Base-by-base conservation (phyloP, 2,329 filamentous ascomycete species). In the Tolypocladium inflatum region DNA sequence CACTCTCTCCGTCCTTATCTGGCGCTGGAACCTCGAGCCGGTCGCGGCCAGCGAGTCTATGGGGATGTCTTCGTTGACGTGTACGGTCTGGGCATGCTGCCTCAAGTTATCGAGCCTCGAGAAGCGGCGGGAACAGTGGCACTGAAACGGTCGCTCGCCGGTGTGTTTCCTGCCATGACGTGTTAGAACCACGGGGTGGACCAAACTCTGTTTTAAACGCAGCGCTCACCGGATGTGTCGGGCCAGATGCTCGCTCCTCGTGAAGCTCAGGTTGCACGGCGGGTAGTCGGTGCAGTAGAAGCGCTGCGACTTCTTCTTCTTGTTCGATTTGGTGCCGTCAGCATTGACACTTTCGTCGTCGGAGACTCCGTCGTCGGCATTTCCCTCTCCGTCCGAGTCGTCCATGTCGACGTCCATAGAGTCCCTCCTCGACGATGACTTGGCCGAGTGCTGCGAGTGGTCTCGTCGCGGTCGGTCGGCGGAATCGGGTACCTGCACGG, bases 221-320 rank as follows among this genome's bases (percentile, higher is more conserved):
- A 33, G 23, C 15, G 58, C 66, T 41, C 81, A 92, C 87, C 92
- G 85, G 65, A 99, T 97, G 68, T 99, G 94, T 55, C 94, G 84
- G 19, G 93, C 93, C 60, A 99, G 74, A 77, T 99, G 94, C 71
- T 99, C 94, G 68, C 93, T 97, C 61, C 94, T 81, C 0, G 94
- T 97, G 70, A 99, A 99, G 73, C 91, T 97, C 59, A 99, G 73
- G 67, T 88, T 92, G 73, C 94, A 99, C 4, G 92, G 92, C 33
- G 93, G 93, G 66, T 91, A 97, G 38, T 96, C 91, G 4, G 89
- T 95, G 75, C 94, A 99, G 73, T 93, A 97, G 73, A 99, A 99
- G 52, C 91, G 85, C 71, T 97, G 91, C 0, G 91, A 91, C 73
- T 96, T 96, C 76, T 96, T 97, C 82, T 97, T 97, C 76, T 95